Base-by-base conservation (phyloP, 805 yeast species). In the Barnettozyma wickerhamii region DNA sequence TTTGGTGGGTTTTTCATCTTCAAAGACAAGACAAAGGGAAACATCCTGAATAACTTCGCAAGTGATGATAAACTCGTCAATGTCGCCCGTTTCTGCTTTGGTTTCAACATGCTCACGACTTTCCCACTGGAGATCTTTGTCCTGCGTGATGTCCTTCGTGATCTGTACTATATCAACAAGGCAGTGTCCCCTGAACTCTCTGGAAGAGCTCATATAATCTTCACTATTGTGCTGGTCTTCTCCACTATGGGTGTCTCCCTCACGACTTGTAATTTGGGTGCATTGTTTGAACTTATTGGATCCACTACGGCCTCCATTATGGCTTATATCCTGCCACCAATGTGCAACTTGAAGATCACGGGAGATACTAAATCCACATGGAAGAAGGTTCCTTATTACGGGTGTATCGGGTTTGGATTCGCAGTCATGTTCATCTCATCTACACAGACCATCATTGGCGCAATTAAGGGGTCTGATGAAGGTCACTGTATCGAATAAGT, bases 241-340 rank as follows among this genome's bases (percentile, higher is more conserved):
- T 44, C 75, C 0, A 83, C 95, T 0, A 84, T 89, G 90, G 54
- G 75, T 0, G 80, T 88, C 2, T 73, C 97, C 0, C 65, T 91
- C 24, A 63, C 79, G 42, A 87, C 96, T 0, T 90, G 96, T 56
- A 87, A 89, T 49, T 68, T 90, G 41, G 98, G 98, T 1, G 84
- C 93, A 10, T 81, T 91, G 21, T 68, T 90, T 30, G 97, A 91
- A 56, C 69, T 90, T 4, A 89, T 88, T 24, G 98, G 98, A 2
- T 90, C 96, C 0, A 84, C 95, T 0, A 84, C 95, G 0, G 97
- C 97, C 0, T 87, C 95, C 15, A 68, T 85, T 29, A 81, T 91
- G 83, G 97, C 98, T 0, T 90, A 86, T 58, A 87, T 90, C 18
- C 65, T 90, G 14, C 98, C 98, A 0, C 96, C 96, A 4, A 59